Percentiles rank a stretch among this genome's conserved stretches.
These are phyloP conservation scores for Pythium periplocum DNA, from an alignment of 352 stramenopile species.

Conservation along the genomic window DNA sequence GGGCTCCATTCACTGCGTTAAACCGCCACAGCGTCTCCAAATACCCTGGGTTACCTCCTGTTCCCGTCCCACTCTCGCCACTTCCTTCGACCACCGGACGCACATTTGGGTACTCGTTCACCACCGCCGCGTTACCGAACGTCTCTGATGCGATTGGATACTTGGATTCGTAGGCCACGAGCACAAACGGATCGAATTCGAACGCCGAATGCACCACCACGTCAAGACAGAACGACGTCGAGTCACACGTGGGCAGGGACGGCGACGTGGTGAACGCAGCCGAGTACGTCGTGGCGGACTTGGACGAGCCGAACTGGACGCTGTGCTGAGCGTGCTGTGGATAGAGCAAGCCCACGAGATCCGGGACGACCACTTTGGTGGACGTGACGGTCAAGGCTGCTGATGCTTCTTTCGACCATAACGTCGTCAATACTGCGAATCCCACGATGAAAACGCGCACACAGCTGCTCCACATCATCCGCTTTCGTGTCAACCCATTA, in stretches of 20 bases:
- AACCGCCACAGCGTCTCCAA: constrained; percentile 25
- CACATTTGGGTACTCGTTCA: background rate
- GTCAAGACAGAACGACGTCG: background rate
- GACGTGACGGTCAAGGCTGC: background rate
- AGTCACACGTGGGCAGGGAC: too few species aligned
- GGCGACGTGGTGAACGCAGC: too few species aligned
- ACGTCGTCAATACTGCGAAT: background rate
- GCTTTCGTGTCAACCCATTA: too few species aligned
- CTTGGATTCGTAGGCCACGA: background rate
- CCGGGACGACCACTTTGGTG: background rate
- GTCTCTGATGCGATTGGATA: constrained; percentile 6
- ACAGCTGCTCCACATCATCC: too few species aligned
- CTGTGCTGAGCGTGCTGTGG: background rate
- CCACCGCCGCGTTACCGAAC: constrained; percentile 11
- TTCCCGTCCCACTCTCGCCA: background rate
- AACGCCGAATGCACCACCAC: background rate
- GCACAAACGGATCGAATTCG: constrained; percentile 2
- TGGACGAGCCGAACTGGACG: background rate
- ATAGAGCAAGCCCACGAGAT: constrained; percentile 2
- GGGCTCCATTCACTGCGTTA: background rate
- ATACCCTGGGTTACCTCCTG: background rate
- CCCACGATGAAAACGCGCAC: too few species aligned
- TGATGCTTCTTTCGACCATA: background rate
- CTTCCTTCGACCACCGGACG: constrained; percentile 16
- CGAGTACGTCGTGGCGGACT: background rate